Evolutionary conservation across 1,284 basidiomycete genomes (phyloP).

Genomic region (Uromyces viciae-fabae): DNA sequence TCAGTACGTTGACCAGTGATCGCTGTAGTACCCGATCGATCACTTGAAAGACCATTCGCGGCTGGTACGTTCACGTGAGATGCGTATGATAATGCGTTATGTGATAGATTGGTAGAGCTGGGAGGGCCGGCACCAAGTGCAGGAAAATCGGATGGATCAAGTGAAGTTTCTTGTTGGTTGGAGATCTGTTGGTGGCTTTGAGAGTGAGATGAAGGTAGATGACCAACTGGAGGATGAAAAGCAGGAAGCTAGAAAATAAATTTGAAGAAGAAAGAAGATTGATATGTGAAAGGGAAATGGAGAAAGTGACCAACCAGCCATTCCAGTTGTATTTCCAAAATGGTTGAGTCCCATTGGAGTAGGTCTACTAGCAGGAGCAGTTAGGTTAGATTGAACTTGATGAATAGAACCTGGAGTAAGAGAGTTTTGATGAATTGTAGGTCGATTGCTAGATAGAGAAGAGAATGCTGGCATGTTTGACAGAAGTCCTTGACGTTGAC

Average conservation of each 20-base stretch:
- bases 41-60: conserved; percentile 18
- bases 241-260: background rate
- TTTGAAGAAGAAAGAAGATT: background rate
- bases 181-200: conserved; percentile 34
- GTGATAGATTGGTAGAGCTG: conserved; percentile 32
- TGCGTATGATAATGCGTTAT: conserved; percentile 37
- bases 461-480: conserved; percentile 38
- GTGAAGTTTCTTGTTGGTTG: conserved; percentile 31
- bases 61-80: conserved; percentile 41
- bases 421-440: conserved; percentile 31
- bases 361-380: conserved; percentile 10
- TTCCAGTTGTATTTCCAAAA: conserved; percentile 31
- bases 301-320: conserved; percentile 27
- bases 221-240: conserved; percentile 27
- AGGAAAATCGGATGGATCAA: conserved; percentile 45
- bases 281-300: background rate
- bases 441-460: conserved; percentile 27
- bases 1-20: conserved; percentile 39
- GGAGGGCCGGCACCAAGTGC: conserved; percentile 28
- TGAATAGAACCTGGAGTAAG: conserved; percentile 38
- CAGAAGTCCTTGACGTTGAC: conserved; percentile 39
- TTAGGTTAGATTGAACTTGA: conserved; percentile 22
- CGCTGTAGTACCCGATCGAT: conserved; percentile 29
- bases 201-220: conserved; percentile 33
- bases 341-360: conserved; percentile 30